Conservation (phyloP, 2,329 filamentous ascomycete genomes). For the Paraphoma sp. region DNA sequence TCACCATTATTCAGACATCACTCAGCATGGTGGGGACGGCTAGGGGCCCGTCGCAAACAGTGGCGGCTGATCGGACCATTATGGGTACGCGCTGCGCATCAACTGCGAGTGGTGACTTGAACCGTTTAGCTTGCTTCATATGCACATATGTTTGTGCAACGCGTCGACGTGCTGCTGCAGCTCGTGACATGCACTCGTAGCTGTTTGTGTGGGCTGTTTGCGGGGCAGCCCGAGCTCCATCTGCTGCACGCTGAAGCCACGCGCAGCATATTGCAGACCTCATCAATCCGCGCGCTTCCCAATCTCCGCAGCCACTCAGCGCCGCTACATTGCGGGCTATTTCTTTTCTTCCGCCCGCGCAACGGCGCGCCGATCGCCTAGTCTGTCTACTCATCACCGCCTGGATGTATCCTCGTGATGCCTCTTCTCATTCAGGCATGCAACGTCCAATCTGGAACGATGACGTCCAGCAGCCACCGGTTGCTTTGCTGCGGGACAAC, state of each 20-base stretch:
- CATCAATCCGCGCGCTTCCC: slow-evolving; percentile 10
- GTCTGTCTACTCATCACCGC: not conserved
- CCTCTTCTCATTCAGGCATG: slow-evolving; percentile 5
- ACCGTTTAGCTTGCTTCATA: not conserved
- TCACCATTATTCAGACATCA: slow-evolving; percentile 41
- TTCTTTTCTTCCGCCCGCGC: slow-evolving; percentile 10
- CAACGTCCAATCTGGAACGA: slow-evolving; percentile 1
- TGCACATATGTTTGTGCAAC: slow-evolving; percentile 4
- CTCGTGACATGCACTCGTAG: not conserved
- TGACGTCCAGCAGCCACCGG: slow-evolving; percentile 4
- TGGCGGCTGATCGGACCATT: not conserved
- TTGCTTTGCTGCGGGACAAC: not conserved
- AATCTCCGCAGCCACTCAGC: slow-evolving; percentile 15
- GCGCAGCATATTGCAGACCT: slow-evolving; percentile 13
- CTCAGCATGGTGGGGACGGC: slow-evolving; percentile 27
- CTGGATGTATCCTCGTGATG: slow-evolving; percentile 3
- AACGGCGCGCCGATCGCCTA: slow-evolving; percentile 19
- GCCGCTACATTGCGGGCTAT: not conserved
- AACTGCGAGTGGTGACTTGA: not conserved
- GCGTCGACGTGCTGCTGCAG: not conserved
- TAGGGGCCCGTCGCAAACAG: not conserved
- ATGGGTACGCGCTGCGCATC: not conserved
- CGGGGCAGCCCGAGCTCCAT: slow-evolving; percentile 10
- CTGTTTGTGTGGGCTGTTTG: slow-evolving; percentile 1
- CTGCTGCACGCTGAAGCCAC: slow-evolving; percentile 1